These are phyloP conservation scores for Glutinoglossum americanum DNA, from an alignment of 495 filamentous ascomycete species.

Conservation along the genomic window DNA sequence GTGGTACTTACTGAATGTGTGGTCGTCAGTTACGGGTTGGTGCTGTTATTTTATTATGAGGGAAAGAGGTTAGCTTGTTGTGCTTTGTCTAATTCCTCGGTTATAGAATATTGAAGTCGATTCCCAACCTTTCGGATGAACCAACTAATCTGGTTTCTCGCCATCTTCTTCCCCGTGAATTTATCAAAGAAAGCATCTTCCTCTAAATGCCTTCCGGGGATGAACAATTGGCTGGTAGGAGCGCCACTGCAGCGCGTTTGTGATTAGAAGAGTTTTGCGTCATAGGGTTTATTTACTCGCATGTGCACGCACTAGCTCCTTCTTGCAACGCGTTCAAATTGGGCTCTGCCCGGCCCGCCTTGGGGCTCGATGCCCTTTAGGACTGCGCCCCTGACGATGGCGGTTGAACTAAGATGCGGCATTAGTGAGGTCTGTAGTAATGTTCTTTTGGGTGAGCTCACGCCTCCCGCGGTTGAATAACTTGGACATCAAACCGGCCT, in stretches of 20 bases:
- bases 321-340: not conserved
- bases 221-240: not conserved
- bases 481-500: conserved; percentile 16
- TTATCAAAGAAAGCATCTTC: not conserved
- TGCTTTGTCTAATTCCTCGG: no score
- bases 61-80: not conserved
- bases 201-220: not conserved
- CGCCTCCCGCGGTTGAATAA: conserved; percentile 40
- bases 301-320: not conserved
- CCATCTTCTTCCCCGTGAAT: conserved; percentile 4
- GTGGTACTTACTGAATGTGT: not conserved
- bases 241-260: not conserved
- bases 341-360: not conserved
- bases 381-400: conserved; percentile 22
- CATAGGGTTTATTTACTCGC: not conserved
- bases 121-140: conserved; percentile 2
- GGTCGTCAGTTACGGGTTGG: not conserved
- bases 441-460: conserved; percentile 17
- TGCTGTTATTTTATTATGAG: not conserved
- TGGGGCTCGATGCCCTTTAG: conserved; percentile 21
- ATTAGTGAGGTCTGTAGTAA: conserved; percentile 7
- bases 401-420: conserved; percentile 14
- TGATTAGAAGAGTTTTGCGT: not conserved
- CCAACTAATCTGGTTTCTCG: conserved; percentile 6
- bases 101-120: no score